Evolutionary conservation across 768 basidiomycete genomes (phyloP).

Genomic region (Termitomyces sp.): DNA sequence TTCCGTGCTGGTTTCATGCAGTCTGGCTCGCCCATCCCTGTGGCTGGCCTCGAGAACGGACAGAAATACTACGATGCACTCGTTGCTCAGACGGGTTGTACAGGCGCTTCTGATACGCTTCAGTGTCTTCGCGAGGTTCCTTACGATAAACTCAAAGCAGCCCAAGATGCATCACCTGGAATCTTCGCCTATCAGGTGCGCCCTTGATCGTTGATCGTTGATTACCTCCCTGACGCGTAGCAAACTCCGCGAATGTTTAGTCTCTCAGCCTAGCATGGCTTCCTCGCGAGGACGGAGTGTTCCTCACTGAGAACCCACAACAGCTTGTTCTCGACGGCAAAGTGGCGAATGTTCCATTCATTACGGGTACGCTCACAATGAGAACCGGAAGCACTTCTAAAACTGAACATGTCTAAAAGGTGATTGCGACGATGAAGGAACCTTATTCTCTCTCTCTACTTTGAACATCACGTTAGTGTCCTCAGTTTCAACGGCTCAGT

Average conservation of each 20-base stretch:
- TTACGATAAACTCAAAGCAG: slow-evolving; percentile 32
- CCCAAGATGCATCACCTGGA: slow-evolving; percentile 36
- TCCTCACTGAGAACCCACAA: slow-evolving; percentile 40
- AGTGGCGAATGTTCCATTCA: slow-evolving; percentile 44
- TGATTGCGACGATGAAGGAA: slow-evolving; percentile 58
- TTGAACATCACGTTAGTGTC: slow-evolving; percentile 43
- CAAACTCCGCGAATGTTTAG: too few species aligned
- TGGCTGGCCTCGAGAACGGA: slow-evolving; percentile 38
- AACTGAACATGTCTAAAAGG: slow-evolving; percentile 21
- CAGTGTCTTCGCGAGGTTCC: slow-evolving; percentile 37
- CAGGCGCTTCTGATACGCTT: slow-evolving; percentile 33
- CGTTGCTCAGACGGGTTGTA: slow-evolving; percentile 36
- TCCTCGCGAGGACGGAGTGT: slow-evolving; percentile 47
- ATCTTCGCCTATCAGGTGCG: slow-evolving; percentile 40
- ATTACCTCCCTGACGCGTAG: too few species aligned
- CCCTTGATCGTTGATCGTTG: neutral
- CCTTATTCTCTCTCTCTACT: slow-evolving; percentile 41
- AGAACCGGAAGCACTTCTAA: neutral
- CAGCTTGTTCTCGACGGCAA: slow-evolving; percentile 35
- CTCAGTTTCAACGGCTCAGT: neutral
- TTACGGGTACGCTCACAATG: slow-evolving; percentile 30
- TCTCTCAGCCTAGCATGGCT: slow-evolving; percentile 39
- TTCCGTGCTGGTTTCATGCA: slow-evolving; percentile 51
- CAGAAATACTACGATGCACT: slow-evolving; percentile 43
- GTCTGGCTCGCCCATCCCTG: slow-evolving; percentile 42